A percentile compares a stretch with the other conserved stretches of the same genome.
Conservation (phyloP, 176 grass and related monocot genomes). For the Eragrostis nindensis region DNA sequence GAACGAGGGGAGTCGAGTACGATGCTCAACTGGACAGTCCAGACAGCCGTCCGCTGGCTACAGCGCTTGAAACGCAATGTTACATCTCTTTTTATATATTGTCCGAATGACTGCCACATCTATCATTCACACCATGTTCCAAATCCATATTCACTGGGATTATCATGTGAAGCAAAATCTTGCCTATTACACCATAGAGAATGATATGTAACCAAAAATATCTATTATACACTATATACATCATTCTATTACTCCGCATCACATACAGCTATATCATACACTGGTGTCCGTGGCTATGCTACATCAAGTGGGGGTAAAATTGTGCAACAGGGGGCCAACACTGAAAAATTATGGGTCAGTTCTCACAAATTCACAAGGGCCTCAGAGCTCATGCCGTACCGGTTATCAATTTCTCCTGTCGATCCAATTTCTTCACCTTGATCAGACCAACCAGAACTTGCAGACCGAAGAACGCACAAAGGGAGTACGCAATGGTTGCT, state of each 20-base stretch:
- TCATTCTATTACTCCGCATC: conserved; percentile 36
- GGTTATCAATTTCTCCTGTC: conserved; percentile 89
- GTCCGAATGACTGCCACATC: background rate
- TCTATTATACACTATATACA: conserved; percentile 58
- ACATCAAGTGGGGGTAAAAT: conserved; percentile 37
- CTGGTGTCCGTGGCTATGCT: conserved; percentile 31
- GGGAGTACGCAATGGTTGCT: conserved; percentile 65
- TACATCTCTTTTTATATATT: background rate
- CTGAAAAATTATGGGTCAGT: conserved; percentile 28
- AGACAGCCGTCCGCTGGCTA: background rate
- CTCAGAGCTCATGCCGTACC: conserved; percentile 75
- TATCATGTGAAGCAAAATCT: conserved; percentile 7
- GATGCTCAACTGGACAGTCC: background rate
- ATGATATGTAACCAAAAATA: background rate
- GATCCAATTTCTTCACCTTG: conserved; percentile 92
- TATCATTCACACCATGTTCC: background rate
- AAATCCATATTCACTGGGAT: conserved; percentile 7
- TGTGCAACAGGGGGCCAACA: background rate
- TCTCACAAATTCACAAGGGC: conserved; percentile 9
- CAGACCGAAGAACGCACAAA: conserved; percentile 76
- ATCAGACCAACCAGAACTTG: conserved; percentile 82
- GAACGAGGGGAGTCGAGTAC: background rate
- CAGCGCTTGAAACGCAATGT: background rate
- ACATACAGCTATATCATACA: conserved; percentile 45
- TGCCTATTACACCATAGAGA: background rate